Evolutionary conservation across 805 yeast genomes (phyloP).

Genomic region (Yamadazyma tumulicola): DNA sequence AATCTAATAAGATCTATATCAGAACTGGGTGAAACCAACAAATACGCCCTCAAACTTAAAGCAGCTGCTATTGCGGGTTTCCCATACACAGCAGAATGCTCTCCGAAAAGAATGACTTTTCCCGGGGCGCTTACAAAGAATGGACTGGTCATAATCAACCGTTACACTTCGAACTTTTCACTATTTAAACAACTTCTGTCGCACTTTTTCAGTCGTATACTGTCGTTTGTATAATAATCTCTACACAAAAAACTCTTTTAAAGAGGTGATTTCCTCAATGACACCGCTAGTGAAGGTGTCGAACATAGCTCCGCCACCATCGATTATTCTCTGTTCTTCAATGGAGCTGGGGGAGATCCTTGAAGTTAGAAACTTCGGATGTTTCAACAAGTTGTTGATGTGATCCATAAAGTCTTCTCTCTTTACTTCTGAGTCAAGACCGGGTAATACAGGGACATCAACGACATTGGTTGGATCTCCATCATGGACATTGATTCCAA

Average conservation of each 20-base stretch:
- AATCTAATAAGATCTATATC: constrained; percentile 46
- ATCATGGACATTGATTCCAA: constrained; percentile 16
- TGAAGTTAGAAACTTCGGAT: constrained; percentile 78
- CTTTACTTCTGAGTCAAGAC: constrained; percentile 57
- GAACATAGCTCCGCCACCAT: constrained; percentile 37
- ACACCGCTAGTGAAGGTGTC: constrained; percentile 25
- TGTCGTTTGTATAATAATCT: too few species aligned
- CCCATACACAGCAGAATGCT: constrained; percentile 91
- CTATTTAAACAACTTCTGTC: too few species aligned
- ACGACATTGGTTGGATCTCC: constrained; percentile 5
- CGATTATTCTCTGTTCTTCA: constrained; percentile 61
- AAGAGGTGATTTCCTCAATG: constrained; percentile 34
- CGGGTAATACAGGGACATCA: constrained; percentile 46
- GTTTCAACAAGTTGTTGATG: constrained; percentile 71
- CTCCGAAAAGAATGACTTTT: constrained; percentile 92
- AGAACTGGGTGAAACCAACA: constrained; percentile 54
- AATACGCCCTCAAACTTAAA: constrained; percentile 76
- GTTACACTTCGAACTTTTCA: too few species aligned
- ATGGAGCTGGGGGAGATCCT: constrained; percentile 59
- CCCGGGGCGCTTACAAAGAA: constrained; percentile 93
- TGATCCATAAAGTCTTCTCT: constrained; percentile 58
- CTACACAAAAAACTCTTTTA: constrained; percentile 26
- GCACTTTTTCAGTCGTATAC: too few species aligned
- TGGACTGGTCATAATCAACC: constrained; percentile 6
- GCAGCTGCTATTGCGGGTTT: constrained; percentile 98